A percentile compares a stretch with the other conserved stretches of the same genome.
These are phyloP conservation scores for Chrysanthemum lavandulifolium DNA, from an alignment of 129 eudicot genomes.

Conservation along the genomic window DNA sequence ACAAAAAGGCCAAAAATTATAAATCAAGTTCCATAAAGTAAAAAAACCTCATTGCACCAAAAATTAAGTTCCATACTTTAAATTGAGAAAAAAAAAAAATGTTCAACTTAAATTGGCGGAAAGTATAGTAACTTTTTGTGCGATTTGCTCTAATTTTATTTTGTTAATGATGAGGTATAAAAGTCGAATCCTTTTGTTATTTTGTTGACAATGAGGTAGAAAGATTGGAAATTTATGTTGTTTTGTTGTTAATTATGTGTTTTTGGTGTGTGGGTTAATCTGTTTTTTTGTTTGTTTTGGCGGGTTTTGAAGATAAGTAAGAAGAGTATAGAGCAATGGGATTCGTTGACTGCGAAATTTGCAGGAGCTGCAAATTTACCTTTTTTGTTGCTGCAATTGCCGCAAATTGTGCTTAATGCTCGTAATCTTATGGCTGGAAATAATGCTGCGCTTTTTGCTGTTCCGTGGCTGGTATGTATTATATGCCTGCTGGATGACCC, in stretches of 20 bases:
- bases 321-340: constrained; percentile 73
- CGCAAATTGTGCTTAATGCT: constrained; percentile 87
- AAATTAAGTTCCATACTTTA: too few species aligned
- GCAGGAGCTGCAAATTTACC: constrained; percentile 89
- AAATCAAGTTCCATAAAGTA: too few species aligned
- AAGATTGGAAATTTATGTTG: background rate
- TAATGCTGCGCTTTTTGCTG: constrained; percentile 75
- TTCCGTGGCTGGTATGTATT: constrained; percentile 91
- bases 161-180: background rate
- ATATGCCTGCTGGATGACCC: too few species aligned
- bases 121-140: too few species aligned
- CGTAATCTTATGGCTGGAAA: constrained; percentile 88
- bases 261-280: background rate
- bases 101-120: too few species aligned
- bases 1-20: too few species aligned
- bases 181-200: background rate
- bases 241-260: background rate
- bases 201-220: background rate
- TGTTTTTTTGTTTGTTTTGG: background rate
- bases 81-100: too few species aligned
- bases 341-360: constrained; percentile 73
- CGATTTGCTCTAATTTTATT: too few species aligned
- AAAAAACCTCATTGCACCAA: too few species aligned
- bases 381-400: constrained; percentile 82
- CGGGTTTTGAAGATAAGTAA: constrained; percentile 21